Evolutionary conservation across 495 filamentous ascomycete species (phyloP).

Genomic region (Penicillium canescens): DNA sequence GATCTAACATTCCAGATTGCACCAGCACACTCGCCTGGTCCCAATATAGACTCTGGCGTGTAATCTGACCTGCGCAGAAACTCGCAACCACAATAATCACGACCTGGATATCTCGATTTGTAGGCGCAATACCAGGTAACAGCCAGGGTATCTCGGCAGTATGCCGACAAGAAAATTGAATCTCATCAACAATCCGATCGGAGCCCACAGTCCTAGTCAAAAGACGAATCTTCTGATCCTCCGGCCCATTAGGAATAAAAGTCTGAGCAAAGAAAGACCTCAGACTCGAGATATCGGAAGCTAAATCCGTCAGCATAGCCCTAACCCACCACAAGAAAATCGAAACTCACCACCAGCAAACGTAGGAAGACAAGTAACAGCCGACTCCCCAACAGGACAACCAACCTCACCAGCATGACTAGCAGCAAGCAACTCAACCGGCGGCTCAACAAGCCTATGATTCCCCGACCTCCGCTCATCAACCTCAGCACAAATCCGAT

Average conservation of each 20-base stretch:
- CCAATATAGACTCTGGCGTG: constrained; percentile 80
- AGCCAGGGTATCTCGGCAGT: constrained; percentile 74
- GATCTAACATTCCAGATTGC: constrained; percentile 74
- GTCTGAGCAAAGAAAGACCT: constrained; percentile 66
- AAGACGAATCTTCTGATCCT: constrained; percentile 63
- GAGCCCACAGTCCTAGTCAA: constrained; percentile 66
- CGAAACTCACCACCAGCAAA: constrained; percentile 44
- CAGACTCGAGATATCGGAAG: constrained; percentile 35
- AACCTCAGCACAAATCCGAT: constrained; percentile 13
- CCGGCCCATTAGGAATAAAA: constrained; percentile 71
- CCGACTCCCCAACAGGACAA: constrained; percentile 5
- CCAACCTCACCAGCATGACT: constrained; percentile 7
- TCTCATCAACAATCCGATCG: constrained; percentile 60
- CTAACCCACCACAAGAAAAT: not conserved
- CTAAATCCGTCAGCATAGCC: constrained; percentile 10
- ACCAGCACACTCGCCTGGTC: constrained; percentile 79
- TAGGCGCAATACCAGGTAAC: constrained; percentile 71
- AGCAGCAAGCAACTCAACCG: constrained; percentile 11
- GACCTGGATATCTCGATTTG: constrained; percentile 62
- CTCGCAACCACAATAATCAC: constrained; percentile 71
- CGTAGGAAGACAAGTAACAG: constrained; percentile 32
- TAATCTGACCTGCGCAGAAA: constrained; percentile 70
- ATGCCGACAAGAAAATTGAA: constrained; percentile 65
- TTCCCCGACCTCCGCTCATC: constrained; percentile 1
- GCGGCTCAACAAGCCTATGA: constrained; percentile 1